Base-by-base conservation (phyloP, 768 basidiomycete species). In the Royoungia palumana region DNA sequence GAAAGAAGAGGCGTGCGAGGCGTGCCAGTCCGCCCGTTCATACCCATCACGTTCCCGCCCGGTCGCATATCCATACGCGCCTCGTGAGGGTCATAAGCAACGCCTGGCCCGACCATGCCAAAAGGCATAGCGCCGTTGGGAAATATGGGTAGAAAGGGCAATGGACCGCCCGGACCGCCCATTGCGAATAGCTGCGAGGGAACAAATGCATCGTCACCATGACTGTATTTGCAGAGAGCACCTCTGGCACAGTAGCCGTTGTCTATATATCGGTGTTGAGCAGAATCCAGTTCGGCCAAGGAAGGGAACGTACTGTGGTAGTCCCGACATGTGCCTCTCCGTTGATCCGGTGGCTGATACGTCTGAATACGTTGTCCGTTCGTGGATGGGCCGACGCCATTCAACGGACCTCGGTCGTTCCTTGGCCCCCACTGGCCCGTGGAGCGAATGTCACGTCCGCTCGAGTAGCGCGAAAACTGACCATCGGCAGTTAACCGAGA, bases 181-280 rank as follows among this genome's bases (percentile, higher is more conserved):
- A 82, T 74, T 24, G 80, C 74, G 58, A 83, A 87, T 25, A 90
- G 64, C 54, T 82, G 83, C 0, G 77, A 79, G 0, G 87, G 89
- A 9, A 89, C 73, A 42, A 89, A 82, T 25, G 90, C 88, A 62
- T 94, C 90, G 2, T 91, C 89, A 32, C 89, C 92, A 59, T 98
- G 94, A 51, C 89, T 92, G 69, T 82, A 97, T 63, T 91, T 93
- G 76, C 94, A 98, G 51, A 79, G 78, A 17, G 80, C 84, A 40
- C 94, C 94, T 27, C 93, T 82, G 35, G 89, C 81, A 59, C 94
- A 98, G 70, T 85, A 96, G 2, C 94, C 94, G 50, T 84, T 84
- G 63, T 94, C 94, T 97, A 56, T 8, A 42, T 9, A 51, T 38
- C 47, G 17, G 47, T 45, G 44, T 53, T 53, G 50, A 47, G 49